Evolutionary conservation across 495 filamentous ascomycete genomes (phyloP), one percentile per base, ranked within the genome.

Genomic region (Aspergillus cristatus): DNA sequence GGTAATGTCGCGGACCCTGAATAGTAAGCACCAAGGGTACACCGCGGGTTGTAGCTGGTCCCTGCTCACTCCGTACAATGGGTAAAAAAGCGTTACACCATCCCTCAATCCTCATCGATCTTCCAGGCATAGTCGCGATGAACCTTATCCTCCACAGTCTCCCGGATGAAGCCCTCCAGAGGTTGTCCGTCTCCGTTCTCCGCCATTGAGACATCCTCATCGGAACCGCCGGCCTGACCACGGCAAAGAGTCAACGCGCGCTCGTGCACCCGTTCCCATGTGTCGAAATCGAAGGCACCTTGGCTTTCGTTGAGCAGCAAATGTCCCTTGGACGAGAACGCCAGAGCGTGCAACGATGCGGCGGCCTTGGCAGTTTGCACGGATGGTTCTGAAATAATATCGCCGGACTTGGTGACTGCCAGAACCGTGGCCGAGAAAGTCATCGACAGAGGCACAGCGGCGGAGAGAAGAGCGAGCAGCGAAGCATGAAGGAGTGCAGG

Each of bases 281-380:
- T 79, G 26, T 81, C 74, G 40, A 84, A 68, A 14, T 73, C 75
- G 48, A 95, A 97, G 20, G 62, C 58, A 0, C 90, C 90, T 48
- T 89, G 76, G 52, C 86, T 93, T 54, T 94, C 82, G 24, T 74
- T 79, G 29, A 94, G 57, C 13, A 94, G 58, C 20, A 94, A 57
- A 36, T 86, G 81, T 13, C 79, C 75, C 35, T 78, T 75, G 6
- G 78, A 82, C 17, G 82, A 82, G 47, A 88, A 90, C 2, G 78
- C 80, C 20, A 95, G 59, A 16, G 82, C 82, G 50, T 93, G 86
- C 18, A 86, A 68, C 7, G 85, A 86, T 16, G 62, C 60, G 8
- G 82, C 81, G 20, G 58, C 50, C 28, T 72, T 65, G 18, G 79
- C 58, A 12, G 78, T 65, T 31, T 62, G 51, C 2, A 73, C 57